Evolutionary conservation across 106 monocot species (phyloP).

Genomic region (Dendrobium chrysotoxum): DNA sequence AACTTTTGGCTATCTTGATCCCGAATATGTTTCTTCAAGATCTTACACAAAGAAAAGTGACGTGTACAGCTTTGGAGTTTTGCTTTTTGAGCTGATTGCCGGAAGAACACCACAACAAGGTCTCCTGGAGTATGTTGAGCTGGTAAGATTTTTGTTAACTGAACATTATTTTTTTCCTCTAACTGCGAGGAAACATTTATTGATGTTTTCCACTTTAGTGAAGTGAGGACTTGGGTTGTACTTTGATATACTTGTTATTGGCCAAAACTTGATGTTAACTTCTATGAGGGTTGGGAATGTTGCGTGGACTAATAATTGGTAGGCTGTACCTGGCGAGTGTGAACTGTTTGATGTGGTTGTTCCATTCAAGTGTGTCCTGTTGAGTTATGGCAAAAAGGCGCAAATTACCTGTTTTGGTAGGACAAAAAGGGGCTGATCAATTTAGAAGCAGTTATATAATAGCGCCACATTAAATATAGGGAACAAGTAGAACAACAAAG

Average conservation of each 20-base stretch:
- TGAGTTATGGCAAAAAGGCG: not conserved
- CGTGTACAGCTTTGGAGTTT: constrained; percentile 91
- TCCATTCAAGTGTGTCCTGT: not conserved
- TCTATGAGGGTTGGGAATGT: not conserved
- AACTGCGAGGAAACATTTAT: not conserved
- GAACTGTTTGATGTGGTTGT: not conserved
- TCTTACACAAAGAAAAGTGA: constrained; percentile 94
- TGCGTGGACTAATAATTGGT: not conserved
- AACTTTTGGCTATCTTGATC: constrained; percentile 95
- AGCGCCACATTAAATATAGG: not conserved
- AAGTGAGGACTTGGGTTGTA: not conserved
- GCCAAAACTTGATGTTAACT: not conserved
- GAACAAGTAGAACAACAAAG: not conserved
- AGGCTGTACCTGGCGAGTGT: not conserved
- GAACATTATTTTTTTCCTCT: not conserved
- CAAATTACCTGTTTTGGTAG: not conserved
- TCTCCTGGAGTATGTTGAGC: constrained; percentile 92
- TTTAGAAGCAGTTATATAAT: not conserved
- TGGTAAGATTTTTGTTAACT: constrained; percentile 44
- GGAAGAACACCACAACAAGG: constrained; percentile 88
- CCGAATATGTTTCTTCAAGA: constrained; percentile 82
- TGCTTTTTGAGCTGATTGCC: constrained; percentile 90
- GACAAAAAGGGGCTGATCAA: not conserved
- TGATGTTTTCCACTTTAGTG: not conserved
- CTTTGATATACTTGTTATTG: not conserved